Conservation (phyloP, 177 flowering plant species). For the Vitis hybrid region DNA sequence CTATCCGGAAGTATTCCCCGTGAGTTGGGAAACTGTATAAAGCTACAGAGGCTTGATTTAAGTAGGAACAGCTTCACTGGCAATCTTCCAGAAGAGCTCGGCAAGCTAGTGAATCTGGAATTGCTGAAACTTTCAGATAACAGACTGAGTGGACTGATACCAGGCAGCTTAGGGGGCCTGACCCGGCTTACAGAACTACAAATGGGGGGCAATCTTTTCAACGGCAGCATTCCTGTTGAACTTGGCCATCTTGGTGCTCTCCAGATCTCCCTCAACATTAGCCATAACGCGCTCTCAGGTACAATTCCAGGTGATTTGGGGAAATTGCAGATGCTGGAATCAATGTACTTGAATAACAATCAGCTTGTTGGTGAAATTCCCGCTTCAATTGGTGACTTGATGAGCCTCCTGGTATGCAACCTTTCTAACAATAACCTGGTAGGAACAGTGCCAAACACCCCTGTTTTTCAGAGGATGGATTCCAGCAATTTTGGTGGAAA, state of each 20-base stretch:
- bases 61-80: conserved; percentile 54
- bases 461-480: conserved; percentile 47
- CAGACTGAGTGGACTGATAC: conserved; percentile 43
- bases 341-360: conserved; percentile 57
- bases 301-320: conserved; percentile 48
- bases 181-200: conserved; percentile 54
- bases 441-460: conserved; percentile 48
- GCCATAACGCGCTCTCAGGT: conserved; percentile 54
- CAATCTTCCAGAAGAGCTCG: conserved; percentile 40
- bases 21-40: conserved; percentile 46
- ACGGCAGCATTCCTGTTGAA: conserved; percentile 49
- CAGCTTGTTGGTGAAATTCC: conserved; percentile 60
- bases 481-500: conserved; percentile 56
- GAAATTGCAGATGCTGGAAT: conserved; percentile 52
- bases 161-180: conserved; percentile 42
- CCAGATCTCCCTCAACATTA: conserved; percentile 55
- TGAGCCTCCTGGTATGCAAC: conserved; percentile 53
- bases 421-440: conserved; percentile 51
- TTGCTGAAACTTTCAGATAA: conserved; percentile 57
- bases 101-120: conserved; percentile 47
- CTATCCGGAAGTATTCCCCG: conserved; percentile 54
- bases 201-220: conserved; percentile 60
- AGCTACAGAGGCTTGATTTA: conserved; percentile 64
- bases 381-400: conserved; percentile 40
- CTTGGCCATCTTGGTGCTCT: conserved; percentile 47